Conservation (phyloP, 2,329 filamentous ascomycete genomes). For the Stagonosporopsis chrysanthemi region DNA sequence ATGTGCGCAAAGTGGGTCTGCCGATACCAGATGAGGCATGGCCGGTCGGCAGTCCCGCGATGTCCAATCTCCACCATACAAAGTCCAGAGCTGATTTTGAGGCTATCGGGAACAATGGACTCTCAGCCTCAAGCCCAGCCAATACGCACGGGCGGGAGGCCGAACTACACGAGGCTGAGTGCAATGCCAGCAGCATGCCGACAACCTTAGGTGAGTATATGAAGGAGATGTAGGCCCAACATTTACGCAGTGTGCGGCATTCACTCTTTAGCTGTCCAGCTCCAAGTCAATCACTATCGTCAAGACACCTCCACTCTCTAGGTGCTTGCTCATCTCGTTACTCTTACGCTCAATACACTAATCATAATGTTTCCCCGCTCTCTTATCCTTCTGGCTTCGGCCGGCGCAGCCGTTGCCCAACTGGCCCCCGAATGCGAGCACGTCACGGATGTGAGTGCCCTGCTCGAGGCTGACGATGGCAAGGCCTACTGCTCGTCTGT, state of each 20-base stretch:
- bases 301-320: conserved; percentile 17
- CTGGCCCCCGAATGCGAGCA: conserved; percentile 20
- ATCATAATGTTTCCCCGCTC: conserved; percentile 21
- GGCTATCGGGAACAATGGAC: conserved; percentile 12
- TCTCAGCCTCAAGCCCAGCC: conserved; percentile 5
- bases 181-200: not conserved
- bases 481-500: conserved; percentile 17
- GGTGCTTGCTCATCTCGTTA: conserved; percentile 13
- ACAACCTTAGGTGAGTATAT: conserved; percentile 11
- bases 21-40: conserved; percentile 2
- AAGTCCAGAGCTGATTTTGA: conserved; percentile 16
- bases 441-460: conserved; percentile 8
- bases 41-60: conserved; percentile 14
- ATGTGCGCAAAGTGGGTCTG: conserved; percentile 12
- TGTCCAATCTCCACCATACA: conserved; percentile 14
- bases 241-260: conserved; percentile 15
- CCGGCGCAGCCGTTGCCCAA: conserved; percentile 17
- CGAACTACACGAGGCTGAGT: not conserved
- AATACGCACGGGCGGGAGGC: conserved; percentile 1
- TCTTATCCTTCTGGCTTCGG: conserved; percentile 16
- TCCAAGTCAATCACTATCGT: conserved; percentile 19
- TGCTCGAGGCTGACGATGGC: conserved; percentile 13
- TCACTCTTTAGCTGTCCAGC: conserved; percentile 21
- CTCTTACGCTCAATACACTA: conserved; percentile 13
- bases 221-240: not conserved